Evolutionary conservation across 345 rosid genomes (phyloP), one percentile per base, ranked within the genome.

Genomic region (Euclidium syriacum): DNA sequence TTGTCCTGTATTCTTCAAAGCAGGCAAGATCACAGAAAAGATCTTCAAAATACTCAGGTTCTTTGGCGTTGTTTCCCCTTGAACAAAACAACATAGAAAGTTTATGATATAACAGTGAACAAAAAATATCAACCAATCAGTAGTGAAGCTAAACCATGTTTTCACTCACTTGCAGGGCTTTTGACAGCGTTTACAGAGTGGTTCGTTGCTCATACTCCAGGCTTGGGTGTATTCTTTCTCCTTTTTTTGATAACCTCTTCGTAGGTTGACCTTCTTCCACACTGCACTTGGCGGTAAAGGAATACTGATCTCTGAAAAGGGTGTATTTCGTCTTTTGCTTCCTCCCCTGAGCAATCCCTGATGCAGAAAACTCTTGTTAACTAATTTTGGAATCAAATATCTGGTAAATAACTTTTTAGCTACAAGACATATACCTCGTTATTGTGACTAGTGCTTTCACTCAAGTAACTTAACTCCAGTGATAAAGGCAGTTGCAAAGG

Each of bases 101-200:
- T 52, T 34, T 15, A 35, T 33, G 48, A 9, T 7, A 32, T 14
- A 26, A 20, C 41, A 32, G 17, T 50, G 18, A 41, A 19, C 36
- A 29, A 26, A 58, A 52, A 11, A 17, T 11, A 9, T 8, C 30
- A 29, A 9, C 6, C 30, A 29, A 3, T 54, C 30, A 30, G 30
- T 39, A 39, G 34, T 15, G 8, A 29, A 24, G 16, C 18, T 15
- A 32, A 18, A 38, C 58, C 42, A 17, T 14, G 34, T 42, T 25
- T 51, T 52, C 63, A 69, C 91, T 49, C 77, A 92, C 98, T 51
- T 75, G 91, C 95, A 89, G 25, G 75, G 84, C 41, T 73, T 67
- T 77, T 92, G 98, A 70, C 97, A 92, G 65, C 87, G 89, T 79
- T 92, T 92, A 71, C 98, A 92, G 56, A 92, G 98, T 52, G 98